Conservation (phyloP, 2,329 filamentous ascomycete species). For the Geosmithia morbida region DNA sequence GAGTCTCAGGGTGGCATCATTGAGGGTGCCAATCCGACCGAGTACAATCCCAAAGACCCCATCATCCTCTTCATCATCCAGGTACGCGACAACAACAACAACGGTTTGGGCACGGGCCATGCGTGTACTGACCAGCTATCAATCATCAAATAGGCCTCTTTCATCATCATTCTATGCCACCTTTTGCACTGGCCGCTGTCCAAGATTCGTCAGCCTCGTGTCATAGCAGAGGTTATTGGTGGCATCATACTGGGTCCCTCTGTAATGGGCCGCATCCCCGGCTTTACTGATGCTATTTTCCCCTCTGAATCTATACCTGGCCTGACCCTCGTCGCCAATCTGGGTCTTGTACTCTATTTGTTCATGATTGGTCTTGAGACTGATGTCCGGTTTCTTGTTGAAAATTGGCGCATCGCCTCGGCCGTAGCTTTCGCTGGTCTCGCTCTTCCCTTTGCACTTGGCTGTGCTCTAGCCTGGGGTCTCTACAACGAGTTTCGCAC, state of each 20-base stretch:
- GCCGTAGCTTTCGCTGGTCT: conserved; percentile 71
- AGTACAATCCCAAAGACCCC: conserved; percentile 56
- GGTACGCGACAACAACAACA: conserved; percentile 17
- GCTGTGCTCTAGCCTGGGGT: conserved; percentile 67
- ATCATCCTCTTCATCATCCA: conserved; percentile 68
- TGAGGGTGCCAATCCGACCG: conserved; percentile 53
- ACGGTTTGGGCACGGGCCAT: not conserved
- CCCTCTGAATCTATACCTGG: conserved; percentile 60
- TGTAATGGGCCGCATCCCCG: conserved; percentile 73
- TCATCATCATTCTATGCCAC: conserved; percentile 33
- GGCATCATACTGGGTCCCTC: conserved; percentile 77
- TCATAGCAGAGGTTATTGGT: conserved; percentile 77
- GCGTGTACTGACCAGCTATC: not conserved
- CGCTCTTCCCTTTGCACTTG: conserved; percentile 69
- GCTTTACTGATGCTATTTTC: conserved; percentile 65
- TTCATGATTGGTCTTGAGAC: conserved; percentile 84
- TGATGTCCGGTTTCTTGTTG: conserved; percentile 60
- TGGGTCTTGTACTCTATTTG: conserved; percentile 72
- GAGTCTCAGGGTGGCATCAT: conserved; percentile 46
- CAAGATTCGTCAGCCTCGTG: conserved; percentile 63
- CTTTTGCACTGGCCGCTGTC: conserved; percentile 60
- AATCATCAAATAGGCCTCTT: conserved; percentile 17
- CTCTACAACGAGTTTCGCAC: conserved; percentile 58
- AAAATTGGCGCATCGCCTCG: conserved; percentile 68
- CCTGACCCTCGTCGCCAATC: conserved; percentile 63